A percentile compares a stretch with the other conserved stretches of the same genome.
phyloP scores from a whole-genome alignment of 2,329 filamentous ascomycete genomes.

The Venturiaceae sp. region DNA sequence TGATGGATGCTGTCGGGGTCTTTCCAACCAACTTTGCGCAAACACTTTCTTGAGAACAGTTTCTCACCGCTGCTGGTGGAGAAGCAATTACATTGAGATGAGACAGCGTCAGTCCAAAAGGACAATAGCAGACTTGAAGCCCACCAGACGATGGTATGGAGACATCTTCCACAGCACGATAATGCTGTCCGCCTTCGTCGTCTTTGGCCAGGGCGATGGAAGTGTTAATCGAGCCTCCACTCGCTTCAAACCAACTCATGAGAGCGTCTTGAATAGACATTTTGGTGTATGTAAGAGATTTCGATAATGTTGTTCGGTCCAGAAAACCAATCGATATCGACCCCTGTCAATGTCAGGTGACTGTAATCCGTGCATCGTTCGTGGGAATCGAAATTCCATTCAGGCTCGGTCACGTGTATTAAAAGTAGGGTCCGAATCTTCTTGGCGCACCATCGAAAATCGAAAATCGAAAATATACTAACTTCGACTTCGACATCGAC shows the following conservation, averaged over 20 bases:
- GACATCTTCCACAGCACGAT: not conserved
- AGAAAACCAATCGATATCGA: not conserved
- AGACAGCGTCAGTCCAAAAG: conserved; percentile 23
- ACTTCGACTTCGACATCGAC: not conserved
- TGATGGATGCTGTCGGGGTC: conserved; percentile 17
- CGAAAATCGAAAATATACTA: too few species aligned
- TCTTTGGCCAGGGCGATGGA: conserved; percentile 1
- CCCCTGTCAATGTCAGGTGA: too few species aligned
- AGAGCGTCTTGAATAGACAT: not conserved
- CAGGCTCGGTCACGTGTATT: too few species aligned
- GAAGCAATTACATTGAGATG: conserved; percentile 19
- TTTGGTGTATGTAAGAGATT: not conserved
- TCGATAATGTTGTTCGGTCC: not conserved
- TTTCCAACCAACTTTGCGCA: not conserved
- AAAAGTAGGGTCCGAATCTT: too few species aligned
- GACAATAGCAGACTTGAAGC: conserved; percentile 15
- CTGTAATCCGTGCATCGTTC: too few species aligned
- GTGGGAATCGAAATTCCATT: too few species aligned
- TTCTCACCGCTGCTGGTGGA: not conserved
- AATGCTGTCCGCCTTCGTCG: conserved; percentile 5
- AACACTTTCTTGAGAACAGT: not conserved
- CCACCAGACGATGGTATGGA: not conserved
- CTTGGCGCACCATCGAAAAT: too few species aligned
- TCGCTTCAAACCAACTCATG: not conserved
- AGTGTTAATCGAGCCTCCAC: conserved; percentile 1